These are phyloP conservation scores for Fusarium begoniae DNA, from an alignment of 2,329 filamentous ascomycete genomes.

Conservation along the genomic window DNA sequence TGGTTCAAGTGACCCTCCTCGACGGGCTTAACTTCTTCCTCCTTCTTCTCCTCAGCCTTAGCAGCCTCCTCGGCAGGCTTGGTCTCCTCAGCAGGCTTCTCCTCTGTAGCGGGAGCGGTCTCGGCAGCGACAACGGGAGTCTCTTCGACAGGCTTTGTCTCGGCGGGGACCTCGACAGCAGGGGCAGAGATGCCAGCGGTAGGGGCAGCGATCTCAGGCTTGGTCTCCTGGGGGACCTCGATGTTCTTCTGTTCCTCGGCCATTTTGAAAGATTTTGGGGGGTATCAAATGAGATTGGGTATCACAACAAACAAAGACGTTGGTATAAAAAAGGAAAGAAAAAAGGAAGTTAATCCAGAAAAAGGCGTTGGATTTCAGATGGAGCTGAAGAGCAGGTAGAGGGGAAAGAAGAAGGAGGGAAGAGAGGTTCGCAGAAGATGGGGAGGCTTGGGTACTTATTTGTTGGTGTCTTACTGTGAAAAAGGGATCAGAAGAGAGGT, in stretches of 20 bases:
- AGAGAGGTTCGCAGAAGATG: slow-evolving; percentile 30
- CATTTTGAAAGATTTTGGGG: slow-evolving; percentile 65
- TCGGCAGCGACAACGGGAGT: slow-evolving; percentile 47
- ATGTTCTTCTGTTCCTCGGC: slow-evolving; percentile 78
- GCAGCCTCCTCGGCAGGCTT: slow-evolving; percentile 54
- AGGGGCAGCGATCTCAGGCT: slow-evolving; percentile 47
- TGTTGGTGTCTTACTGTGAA: slow-evolving; percentile 33
- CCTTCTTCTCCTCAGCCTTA: slow-evolving; percentile 55
- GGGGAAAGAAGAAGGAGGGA: slow-evolving; percentile 47
- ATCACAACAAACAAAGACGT: slow-evolving; percentile 61
- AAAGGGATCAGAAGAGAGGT: slow-evolving; percentile 15
- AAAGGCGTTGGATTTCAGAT: slow-evolving; percentile 46
- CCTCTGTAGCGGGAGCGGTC: slow-evolving; percentile 49
- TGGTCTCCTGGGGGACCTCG: slow-evolving; percentile 64
- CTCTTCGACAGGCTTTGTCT: slow-evolving; percentile 53
- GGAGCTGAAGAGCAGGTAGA: slow-evolving; percentile 47
- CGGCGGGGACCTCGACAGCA: slow-evolving; percentile 46
- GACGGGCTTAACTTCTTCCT: slow-evolving; percentile 72
- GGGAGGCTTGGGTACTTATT: slow-evolving; percentile 57
- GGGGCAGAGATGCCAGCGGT: slow-evolving; percentile 43
- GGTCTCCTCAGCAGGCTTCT: slow-evolving; percentile 55
- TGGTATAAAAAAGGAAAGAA: slow-evolving; percentile 51
- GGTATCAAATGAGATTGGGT: slow-evolving; percentile 57
- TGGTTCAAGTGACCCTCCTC: slow-evolving; percentile 87
- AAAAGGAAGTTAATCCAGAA: slow-evolving; percentile 50